phyloP scores from a whole-genome alignment of 2,329 filamentous ascomycete genomes.

The Venturia oleaginea region DNA sequence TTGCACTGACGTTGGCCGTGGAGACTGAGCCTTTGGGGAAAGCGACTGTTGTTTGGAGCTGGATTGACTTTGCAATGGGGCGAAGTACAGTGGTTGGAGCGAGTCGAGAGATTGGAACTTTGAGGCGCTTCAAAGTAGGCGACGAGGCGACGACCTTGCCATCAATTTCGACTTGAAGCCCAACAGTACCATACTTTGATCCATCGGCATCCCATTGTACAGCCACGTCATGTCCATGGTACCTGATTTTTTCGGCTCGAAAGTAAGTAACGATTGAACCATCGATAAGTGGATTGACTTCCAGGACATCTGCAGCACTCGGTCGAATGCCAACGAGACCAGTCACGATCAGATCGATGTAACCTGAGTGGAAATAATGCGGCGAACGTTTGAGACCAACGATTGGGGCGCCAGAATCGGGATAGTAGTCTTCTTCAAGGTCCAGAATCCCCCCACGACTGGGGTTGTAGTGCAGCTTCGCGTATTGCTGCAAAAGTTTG shows the following conservation, averaged over 20 bases:
- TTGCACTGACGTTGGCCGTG: neutral
- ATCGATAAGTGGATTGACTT: constrained; percentile 33
- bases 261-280: constrained; percentile 29
- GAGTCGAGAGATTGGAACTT: neutral
- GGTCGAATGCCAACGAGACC: constrained; percentile 36
- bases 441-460: constrained; percentile 24
- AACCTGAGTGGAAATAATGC: constrained; percentile 40
- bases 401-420: constrained; percentile 33
- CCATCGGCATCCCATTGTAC: neutral
- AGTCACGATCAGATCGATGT: constrained; percentile 32
- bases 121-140: neutral
- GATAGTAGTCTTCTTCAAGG: constrained; percentile 36
- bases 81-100: neutral
- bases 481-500: constrained; percentile 29
- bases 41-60: neutral
- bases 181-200: neutral
- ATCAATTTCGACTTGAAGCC: neutral
- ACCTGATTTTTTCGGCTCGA: constrained; percentile 25
- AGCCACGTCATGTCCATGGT: neutral
- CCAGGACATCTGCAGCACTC: constrained; percentile 29
- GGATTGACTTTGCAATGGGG: neutral
- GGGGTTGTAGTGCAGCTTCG: constrained; percentile 32
- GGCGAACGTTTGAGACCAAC: constrained; percentile 34
- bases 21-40: neutral
- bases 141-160: neutral